A percentile compares a stretch with the other conserved stretches of the same genome.
These are phyloP conservation scores for Rhododendron vialii DNA, from an alignment of 148 eudicot species.

Conservation along the genomic window DNA sequence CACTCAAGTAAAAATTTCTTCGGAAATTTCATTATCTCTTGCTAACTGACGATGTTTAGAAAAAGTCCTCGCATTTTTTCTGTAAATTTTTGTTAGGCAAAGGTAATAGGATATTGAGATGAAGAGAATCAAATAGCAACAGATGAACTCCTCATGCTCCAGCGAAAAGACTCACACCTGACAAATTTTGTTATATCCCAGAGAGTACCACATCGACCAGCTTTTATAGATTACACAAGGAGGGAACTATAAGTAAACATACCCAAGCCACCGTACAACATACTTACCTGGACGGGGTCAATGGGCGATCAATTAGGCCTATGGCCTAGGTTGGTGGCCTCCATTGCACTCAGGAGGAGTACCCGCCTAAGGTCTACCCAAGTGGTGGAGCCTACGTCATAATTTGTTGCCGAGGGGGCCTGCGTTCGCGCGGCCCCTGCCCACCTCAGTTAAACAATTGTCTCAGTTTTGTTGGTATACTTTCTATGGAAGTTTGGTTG, in stretches of 20 bases:
- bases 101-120: too few relatives aligned
- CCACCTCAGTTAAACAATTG: neutral
- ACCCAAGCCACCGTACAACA: neutral
- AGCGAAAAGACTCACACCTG: neutral
- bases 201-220: neutral
- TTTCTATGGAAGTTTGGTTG: neutral
- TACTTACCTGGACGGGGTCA: constrained; percentile 87
- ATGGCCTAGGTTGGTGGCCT: constrained; percentile 58
- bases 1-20: too few relatives aligned
- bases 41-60: too few relatives aligned
- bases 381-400: constrained; percentile 60
- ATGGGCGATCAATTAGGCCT: constrained; percentile 59
- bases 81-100: too few relatives aligned
- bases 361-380: constrained; percentile 35
- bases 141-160: neutral
- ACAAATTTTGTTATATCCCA: too few relatives aligned
- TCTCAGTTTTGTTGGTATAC: too few relatives aligned
- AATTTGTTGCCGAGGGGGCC: constrained; percentile 58
- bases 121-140: too few relatives aligned
- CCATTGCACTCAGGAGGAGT: constrained; percentile 63
- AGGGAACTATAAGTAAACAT: neutral
- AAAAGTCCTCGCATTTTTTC: too few relatives aligned
- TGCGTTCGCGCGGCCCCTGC: constrained; percentile 80
- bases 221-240: neutral
- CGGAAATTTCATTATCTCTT: too few relatives aligned